Evolutionary conservation across 805 yeast species (phyloP).

Genomic region (Maudiozyma bulderi): DNA sequence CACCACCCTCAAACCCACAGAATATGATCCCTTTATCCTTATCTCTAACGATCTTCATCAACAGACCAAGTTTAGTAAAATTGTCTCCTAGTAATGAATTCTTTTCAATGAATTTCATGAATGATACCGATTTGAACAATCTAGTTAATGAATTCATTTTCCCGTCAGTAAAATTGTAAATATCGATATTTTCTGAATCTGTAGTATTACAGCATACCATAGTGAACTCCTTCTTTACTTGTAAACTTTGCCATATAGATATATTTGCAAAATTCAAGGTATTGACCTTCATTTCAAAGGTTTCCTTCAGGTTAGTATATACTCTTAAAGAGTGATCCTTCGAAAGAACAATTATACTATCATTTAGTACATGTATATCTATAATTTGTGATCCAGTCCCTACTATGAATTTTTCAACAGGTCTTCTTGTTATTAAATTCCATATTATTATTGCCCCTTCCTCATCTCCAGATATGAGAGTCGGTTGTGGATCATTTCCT

Average conservation of each 20-base stretch:
- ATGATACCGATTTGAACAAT: conserved; percentile 13
- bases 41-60: conserved; percentile 19
- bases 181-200: conserved; percentile 23
- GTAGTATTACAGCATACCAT: conserved; percentile 25
- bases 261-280: conserved; percentile 28
- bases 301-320: conserved; percentile 1
- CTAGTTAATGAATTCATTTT: conserved; percentile 18
- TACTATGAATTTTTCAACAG: conserved; percentile 6
- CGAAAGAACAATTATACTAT: conserved; percentile 12
- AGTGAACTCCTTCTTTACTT: conserved; percentile 5
- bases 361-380: conserved; percentile 8
- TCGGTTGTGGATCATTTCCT: conserved; percentile 5
- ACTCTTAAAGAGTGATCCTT: conserved; percentile 23
- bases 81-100: not conserved
- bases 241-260: not conserved
- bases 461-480: conserved; percentile 22
- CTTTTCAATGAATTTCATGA: conserved; percentile 1
- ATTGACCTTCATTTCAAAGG: conserved; percentile 24
- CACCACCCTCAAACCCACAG: conserved; percentile 25
- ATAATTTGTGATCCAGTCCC: conserved; percentile 11
- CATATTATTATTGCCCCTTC: conserved; percentile 19
- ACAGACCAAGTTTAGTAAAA: conserved; percentile 21
- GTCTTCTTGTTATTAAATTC: conserved; percentile 24
- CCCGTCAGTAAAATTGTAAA: conserved; percentile 13
- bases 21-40: conserved; percentile 8